Evolutionary conservation across 1,284 basidiomycete species (phyloP).

Genomic region (Leccinum brunneo-olivaceum): DNA sequence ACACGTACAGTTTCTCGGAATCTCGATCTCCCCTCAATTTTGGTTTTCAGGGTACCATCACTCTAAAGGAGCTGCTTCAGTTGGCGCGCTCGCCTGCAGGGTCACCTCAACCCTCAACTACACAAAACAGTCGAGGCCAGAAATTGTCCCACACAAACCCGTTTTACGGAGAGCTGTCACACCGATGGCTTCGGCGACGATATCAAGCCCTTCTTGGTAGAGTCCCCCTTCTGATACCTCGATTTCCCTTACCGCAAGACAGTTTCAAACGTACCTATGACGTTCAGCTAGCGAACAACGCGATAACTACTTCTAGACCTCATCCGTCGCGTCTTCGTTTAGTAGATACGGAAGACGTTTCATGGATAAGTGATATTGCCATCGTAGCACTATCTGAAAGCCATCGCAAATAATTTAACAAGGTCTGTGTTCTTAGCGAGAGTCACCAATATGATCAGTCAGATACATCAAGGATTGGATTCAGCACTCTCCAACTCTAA

Average conservation of each 20-base stretch:
- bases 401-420: slow-evolving; percentile 6
- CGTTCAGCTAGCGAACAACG: slow-evolving; percentile 29
- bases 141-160: slow-evolving; percentile 6
- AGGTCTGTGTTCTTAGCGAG: no score
- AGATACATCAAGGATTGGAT: slow-evolving; percentile 22
- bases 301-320: slow-evolving; percentile 18
- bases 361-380: slow-evolving; percentile 30
- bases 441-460: slow-evolving; percentile 11
- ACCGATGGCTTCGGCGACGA: slow-evolving; percentile 60
- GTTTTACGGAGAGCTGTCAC: slow-evolving; percentile 31
- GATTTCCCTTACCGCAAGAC: slow-evolving; percentile 3
- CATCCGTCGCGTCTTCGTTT: slow-evolving; percentile 19
- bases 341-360: slow-evolving; percentile 27
- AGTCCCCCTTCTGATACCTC: slow-evolving; percentile 49
- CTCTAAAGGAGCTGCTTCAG: slow-evolving; percentile 43
- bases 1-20: slow-evolving; percentile 4
- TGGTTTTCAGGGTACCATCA: slow-evolving; percentile 39
- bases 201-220: slow-evolving; percentile 54
- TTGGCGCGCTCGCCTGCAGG: slow-evolving; percentile 35
- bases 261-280: slow-evolving; percentile 18
- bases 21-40: slow-evolving; percentile 31
- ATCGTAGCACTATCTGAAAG: not conserved
- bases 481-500: slow-evolving; percentile 56
- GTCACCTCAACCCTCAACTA: slow-evolving; percentile 6
- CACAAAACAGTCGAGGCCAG: slow-evolving; percentile 4